A percentile compares a stretch with the other conserved stretches of the same genome.
Evolutionary conservation across 345 rosid genomes (phyloP).

Genomic region (Moricandia moricandioides): DNA sequence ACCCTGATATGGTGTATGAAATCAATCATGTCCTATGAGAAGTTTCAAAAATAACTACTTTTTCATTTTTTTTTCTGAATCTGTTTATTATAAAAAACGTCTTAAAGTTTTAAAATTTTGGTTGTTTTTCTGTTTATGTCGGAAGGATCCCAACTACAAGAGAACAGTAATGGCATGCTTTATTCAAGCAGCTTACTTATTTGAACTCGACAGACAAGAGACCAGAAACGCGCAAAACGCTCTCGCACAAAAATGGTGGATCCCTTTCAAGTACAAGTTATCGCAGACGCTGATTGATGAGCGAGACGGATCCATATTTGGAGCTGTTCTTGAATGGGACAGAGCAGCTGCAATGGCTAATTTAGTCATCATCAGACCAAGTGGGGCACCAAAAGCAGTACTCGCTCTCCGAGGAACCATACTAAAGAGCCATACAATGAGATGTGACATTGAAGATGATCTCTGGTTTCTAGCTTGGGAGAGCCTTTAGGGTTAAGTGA

Average conservation of each 20-base stretch:
- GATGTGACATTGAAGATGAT: slow-evolving; percentile 85
- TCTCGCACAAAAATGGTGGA: slow-evolving; percentile 96
- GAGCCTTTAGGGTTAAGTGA: slow-evolving; percentile 84
- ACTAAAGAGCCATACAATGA: slow-evolving; percentile 76
- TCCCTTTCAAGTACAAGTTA: slow-evolving; percentile 82
- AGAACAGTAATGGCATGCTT: slow-evolving; percentile 89
- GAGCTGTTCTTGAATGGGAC: slow-evolving; percentile 91
- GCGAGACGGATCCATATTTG: slow-evolving; percentile 85
- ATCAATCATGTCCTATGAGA: background rate
- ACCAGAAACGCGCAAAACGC: slow-evolving; percentile 57
- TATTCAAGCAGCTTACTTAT: slow-evolving; percentile 91
- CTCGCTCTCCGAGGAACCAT: slow-evolving; percentile 80
- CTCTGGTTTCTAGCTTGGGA: slow-evolving; percentile 97
- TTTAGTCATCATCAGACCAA: slow-evolving; percentile 74
- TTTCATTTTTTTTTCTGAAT: background rate
- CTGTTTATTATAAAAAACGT: too few species aligned
- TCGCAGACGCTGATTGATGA: slow-evolving; percentile 65
- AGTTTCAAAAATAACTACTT: background rate
- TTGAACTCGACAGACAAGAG: slow-evolving; percentile 91
- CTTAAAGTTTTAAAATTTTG: background rate
- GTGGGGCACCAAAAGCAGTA: slow-evolving; percentile 89
- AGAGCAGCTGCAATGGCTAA: slow-evolving; percentile 78
- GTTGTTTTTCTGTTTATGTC: slow-evolving; percentile 22
- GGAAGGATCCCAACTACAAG: slow-evolving; percentile 93
- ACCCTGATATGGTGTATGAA: background rate